These are phyloP conservation scores for Erysimum cheiranthoides DNA, from an alignment of 345 rosid genomes.

Conservation along the genomic window DNA sequence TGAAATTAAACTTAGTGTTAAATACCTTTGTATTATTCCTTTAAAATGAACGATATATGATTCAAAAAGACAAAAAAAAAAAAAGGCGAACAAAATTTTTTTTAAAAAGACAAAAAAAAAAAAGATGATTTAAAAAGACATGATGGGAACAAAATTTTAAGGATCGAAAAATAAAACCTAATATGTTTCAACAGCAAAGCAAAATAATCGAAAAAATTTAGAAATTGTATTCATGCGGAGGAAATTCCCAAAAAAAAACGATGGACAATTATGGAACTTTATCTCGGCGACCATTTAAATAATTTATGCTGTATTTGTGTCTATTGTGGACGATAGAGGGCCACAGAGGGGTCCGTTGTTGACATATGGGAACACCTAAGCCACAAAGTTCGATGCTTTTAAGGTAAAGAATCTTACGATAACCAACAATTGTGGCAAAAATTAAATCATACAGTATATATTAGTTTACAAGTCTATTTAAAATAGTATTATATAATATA, in stretches of 20 bases:
- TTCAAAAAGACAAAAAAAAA: background rate
- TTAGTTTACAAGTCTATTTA: background rate
- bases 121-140: background rate
- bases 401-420: slow-evolving; percentile 24
- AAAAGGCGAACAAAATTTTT: too few relatives aligned
- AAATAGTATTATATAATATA: background rate
- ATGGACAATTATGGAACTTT: background rate
- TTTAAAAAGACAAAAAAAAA: too few relatives aligned
- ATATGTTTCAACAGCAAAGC: slow-evolving; percentile 1
- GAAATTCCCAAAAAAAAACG: background rate
- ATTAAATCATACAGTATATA: too few relatives aligned
- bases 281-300: background rate
- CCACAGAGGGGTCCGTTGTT: slow-evolving; percentile 6
- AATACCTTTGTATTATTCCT: too few relatives aligned
- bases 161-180: background rate
- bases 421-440: slow-evolving; percentile 36
- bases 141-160: background rate
- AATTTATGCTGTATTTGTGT: background rate
- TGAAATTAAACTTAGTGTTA: too few relatives aligned
- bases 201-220: background rate
- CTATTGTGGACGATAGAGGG: slow-evolving; percentile 19
- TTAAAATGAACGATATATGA: too few relatives aligned
- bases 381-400: slow-evolving; percentile 34
- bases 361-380: slow-evolving; percentile 21
- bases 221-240: background rate